These are phyloP conservation scores for Debaryomyces tyrocola DNA, from an alignment of 805 yeast genomes.

Conservation along the genomic window DNA sequence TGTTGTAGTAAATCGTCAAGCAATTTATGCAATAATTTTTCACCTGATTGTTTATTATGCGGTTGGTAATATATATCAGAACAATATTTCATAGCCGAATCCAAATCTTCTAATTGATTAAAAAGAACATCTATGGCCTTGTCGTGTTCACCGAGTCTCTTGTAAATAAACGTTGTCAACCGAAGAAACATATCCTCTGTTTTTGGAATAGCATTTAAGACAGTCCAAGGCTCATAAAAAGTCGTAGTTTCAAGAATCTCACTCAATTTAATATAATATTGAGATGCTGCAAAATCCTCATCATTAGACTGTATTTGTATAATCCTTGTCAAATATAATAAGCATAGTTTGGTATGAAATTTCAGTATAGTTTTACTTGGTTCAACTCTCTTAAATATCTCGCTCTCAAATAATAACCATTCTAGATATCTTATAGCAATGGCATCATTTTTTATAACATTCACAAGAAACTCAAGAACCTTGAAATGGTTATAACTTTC, in stretches of 20 bases:
- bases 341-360: slow-evolving; percentile 35
- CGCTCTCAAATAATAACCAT: slow-evolving; percentile 41
- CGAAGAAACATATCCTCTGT: slow-evolving; percentile 34
- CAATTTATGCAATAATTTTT: slow-evolving; percentile 47
- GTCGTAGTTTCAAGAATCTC: slow-evolving; percentile 30
- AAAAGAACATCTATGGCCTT: slow-evolving; percentile 63
- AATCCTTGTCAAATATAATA: slow-evolving; percentile 30
- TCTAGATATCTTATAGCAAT: slow-evolving; percentile 45
- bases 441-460: slow-evolving; percentile 17
- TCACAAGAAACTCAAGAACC: slow-evolving; percentile 53
- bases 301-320: slow-evolving; percentile 9
- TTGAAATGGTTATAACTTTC: slow-evolving; percentile 53
- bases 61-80: slow-evolving; percentile 40
- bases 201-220: slow-evolving; percentile 32
- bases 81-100: slow-evolving; percentile 63
- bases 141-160: slow-evolving; percentile 58
- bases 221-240: slow-evolving; percentile 38
- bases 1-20: slow-evolving; percentile 47
- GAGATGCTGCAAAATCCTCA: slow-evolving; percentile 9
- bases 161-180: slow-evolving; percentile 57
- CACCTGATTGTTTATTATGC: slow-evolving; percentile 39
- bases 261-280: slow-evolving; percentile 29
- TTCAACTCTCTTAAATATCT: slow-evolving; percentile 16
- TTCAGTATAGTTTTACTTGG: slow-evolving; percentile 11
- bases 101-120: slow-evolving; percentile 54